These are phyloP conservation scores for Candida boidinii DNA, from an alignment of 805 yeast species.

Conservation along the genomic window DNA sequence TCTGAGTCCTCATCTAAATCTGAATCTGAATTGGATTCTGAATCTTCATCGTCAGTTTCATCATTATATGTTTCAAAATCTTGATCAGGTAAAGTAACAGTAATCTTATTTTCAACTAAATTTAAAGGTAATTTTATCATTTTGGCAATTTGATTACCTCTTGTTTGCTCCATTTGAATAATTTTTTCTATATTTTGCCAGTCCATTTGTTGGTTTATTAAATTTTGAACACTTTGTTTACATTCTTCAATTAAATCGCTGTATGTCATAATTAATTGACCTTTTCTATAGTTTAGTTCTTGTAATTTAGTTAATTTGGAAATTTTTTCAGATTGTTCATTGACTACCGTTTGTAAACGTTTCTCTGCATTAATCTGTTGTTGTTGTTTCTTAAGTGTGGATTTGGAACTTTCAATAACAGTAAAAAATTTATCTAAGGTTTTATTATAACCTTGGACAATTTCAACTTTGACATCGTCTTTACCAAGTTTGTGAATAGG, in stretches of 20 bases:
- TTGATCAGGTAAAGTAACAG: slow-evolving; percentile 40
- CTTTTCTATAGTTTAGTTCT: slow-evolving; percentile 54
- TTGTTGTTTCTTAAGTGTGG: slow-evolving; percentile 63
- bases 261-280: slow-evolving; percentile 61
- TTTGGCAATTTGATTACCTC: slow-evolving; percentile 57
- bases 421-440: slow-evolving; percentile 83
- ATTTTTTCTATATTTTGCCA: slow-evolving; percentile 84
- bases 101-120: slow-evolving; percentile 58
- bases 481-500: slow-evolving; percentile 29
- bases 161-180: slow-evolving; percentile 58
- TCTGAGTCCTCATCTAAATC: slow-evolving; percentile 25
- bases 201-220: slow-evolving; percentile 81
- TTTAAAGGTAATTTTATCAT: slow-evolving; percentile 61
- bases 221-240: slow-evolving; percentile 51
- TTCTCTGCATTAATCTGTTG: slow-evolving; percentile 71
- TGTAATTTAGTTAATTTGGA: slow-evolving; percentile 58
- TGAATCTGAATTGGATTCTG: slow-evolving; percentile 25
- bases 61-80: slow-evolving; percentile 31
- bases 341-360: slow-evolving; percentile 64
- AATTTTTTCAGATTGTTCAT: slow-evolving; percentile 65
- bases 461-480: slow-evolving; percentile 28
- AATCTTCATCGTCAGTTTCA: slow-evolving; percentile 22
- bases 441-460: slow-evolving; percentile 60
- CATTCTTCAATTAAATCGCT: slow-evolving; percentile 70
- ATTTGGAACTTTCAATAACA: slow-evolving; percentile 73